phyloP scores from a whole-genome alignment of 192 early-diverging fungal genomes.

The Backusella sp. region DNA sequence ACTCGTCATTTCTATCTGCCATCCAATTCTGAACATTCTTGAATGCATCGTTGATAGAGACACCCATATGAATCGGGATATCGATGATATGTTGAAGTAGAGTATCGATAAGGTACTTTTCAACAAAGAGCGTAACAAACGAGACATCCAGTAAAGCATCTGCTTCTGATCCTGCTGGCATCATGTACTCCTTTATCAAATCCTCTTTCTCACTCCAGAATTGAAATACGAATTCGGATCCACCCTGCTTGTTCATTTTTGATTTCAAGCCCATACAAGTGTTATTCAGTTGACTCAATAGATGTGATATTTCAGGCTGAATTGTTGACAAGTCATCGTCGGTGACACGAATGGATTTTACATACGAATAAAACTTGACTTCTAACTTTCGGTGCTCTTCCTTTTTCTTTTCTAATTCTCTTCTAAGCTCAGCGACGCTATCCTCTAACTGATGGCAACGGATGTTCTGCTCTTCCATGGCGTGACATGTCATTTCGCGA shows the following conservation, averaged over 20 bases:
- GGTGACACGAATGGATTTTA: slow-evolving; percentile 36
- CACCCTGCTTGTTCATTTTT: slow-evolving; percentile 23
- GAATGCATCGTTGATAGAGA: slow-evolving; percentile 27
- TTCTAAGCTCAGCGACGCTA: neutral
- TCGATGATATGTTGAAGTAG: slow-evolving; percentile 38
- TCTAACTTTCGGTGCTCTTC: slow-evolving; percentile 2
- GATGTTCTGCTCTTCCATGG: neutral
- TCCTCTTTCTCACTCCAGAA: neutral
- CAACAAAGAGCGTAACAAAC: slow-evolving; percentile 41
- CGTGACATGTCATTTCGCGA: neutral
- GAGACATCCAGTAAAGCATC: slow-evolving; percentile 35
- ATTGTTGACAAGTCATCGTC: slow-evolving; percentile 47
- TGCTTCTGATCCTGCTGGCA: slow-evolving; percentile 27
- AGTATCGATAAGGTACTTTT: slow-evolving; percentile 44
- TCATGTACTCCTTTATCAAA: slow-evolving; percentile 18
- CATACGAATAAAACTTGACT: slow-evolving; percentile 16
- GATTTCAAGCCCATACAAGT: slow-evolving; percentile 28
- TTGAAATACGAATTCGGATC: neutral
- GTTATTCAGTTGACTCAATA: slow-evolving; percentile 33
- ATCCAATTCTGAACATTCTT: slow-evolving; percentile 38
- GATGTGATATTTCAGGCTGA: slow-evolving; percentile 32
- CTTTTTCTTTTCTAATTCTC: slow-evolving; percentile 7
- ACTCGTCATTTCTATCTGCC: slow-evolving; percentile 27
- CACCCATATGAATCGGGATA: slow-evolving; percentile 42
- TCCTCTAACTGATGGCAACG: neutral